Percentiles rank a stretch among this genome's conserved stretches.
phyloP scores from a whole-genome alignment of 2,329 filamentous ascomycete species.

The Xylaria sp. region DNA sequence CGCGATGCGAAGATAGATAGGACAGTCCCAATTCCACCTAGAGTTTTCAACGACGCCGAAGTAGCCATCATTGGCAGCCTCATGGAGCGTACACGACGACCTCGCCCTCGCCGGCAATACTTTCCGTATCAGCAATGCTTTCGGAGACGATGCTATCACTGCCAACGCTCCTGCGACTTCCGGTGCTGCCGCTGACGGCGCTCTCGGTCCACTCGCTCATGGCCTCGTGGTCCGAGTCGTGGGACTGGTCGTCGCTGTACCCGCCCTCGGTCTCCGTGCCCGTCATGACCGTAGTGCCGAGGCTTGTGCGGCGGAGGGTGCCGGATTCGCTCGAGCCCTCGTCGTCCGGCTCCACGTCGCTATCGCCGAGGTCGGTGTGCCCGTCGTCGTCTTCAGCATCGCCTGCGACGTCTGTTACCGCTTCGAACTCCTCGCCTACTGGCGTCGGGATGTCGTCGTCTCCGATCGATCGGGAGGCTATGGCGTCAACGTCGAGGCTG shows the following conservation, averaged over 20 bases:
- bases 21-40: background rate
- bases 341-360: slow-evolving; percentile 31
- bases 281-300: slow-evolving; percentile 55
- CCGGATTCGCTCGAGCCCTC: slow-evolving; percentile 50
- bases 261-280: slow-evolving; percentile 24
- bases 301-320: slow-evolving; percentile 55
- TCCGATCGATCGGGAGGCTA: background rate
- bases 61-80: background rate
- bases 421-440: slow-evolving; percentile 38
- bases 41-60: background rate
- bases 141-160: slow-evolving; percentile 37
- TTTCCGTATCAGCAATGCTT: slow-evolving; percentile 40
- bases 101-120: slow-evolving; percentile 43
- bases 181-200: slow-evolving; percentile 40
- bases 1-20: background rate
- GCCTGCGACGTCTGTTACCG: slow-evolving; percentile 32
- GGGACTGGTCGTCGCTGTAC: slow-evolving; percentile 31
- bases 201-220: slow-evolving; percentile 58
- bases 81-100: slow-evolving; percentile 45
- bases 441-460: slow-evolving; percentile 18
- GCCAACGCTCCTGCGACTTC: slow-evolving; percentile 24
- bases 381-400: slow-evolving; percentile 34
- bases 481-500: slow-evolving; percentile 32
- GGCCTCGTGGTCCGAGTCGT: slow-evolving; percentile 45
- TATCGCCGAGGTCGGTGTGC: slow-evolving; percentile 38